Conservation (phyloP, 371 early-diverging fungal genomes). For the Rhizopus delemar region DNA sequence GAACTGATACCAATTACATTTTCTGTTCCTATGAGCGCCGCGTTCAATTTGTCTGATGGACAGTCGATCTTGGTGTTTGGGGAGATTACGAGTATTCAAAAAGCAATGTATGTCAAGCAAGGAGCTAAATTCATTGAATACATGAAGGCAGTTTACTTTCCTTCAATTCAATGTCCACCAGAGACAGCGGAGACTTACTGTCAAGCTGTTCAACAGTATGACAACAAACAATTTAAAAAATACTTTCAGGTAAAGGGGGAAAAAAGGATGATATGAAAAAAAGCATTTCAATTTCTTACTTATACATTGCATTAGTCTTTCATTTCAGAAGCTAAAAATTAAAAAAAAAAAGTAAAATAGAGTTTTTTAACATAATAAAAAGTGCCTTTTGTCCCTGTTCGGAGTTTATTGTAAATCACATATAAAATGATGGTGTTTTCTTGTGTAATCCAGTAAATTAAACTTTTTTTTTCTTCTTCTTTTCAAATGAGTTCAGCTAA, state of each 20-base stretch:
- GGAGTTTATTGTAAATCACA: not conserved
- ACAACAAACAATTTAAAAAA: constrained; percentile 66
- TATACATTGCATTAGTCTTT: constrained; percentile 4
- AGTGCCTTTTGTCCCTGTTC: not conserved
- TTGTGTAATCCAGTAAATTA: constrained; percentile 1
- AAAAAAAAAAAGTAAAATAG: constrained; percentile 8
- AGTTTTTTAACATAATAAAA: too few species aligned
- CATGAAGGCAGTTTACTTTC: constrained; percentile 63
- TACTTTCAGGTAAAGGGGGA: constrained; percentile 66
- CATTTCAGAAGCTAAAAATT: constrained; percentile 19
- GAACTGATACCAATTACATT: constrained; percentile 78
- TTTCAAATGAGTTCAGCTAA: constrained; percentile 15
- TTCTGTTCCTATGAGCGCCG: constrained; percentile 76
- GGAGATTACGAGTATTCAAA: constrained; percentile 80
- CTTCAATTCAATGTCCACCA: constrained; percentile 70
- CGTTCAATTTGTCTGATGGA: constrained; percentile 80
- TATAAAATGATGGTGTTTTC: not conserved
- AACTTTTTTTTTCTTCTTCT: constrained; percentile 4
- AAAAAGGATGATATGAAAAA: too few species aligned
- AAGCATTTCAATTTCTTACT: too few species aligned
- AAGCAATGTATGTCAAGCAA: constrained; percentile 65
- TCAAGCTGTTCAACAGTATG: constrained; percentile 68
- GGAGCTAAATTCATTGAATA: constrained; percentile 68
- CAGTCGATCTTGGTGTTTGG: constrained; percentile 78
- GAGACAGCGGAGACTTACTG: constrained; percentile 64